These are phyloP conservation scores for Tranzscheliella williamsii DNA, from an alignment of 1,284 basidiomycete genomes.

Conservation along the genomic window DNA sequence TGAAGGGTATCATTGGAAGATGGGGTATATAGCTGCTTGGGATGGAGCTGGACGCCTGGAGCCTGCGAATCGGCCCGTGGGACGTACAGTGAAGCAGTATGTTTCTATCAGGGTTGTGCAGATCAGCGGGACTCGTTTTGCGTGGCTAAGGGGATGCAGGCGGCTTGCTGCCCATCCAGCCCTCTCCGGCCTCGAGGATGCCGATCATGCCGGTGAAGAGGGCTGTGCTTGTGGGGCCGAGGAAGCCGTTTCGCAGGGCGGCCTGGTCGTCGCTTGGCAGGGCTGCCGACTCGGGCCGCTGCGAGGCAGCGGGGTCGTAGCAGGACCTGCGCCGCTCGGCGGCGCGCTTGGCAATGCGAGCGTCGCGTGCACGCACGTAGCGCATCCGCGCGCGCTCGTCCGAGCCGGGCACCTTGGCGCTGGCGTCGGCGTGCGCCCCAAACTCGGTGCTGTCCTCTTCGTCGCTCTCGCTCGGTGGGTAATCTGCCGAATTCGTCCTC, in stretches of 20 bases:
- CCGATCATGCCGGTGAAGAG: conserved; percentile 50
- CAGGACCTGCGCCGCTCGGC: conserved; percentile 15
- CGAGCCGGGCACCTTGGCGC: conserved; percentile 11
- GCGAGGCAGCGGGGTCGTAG: conserved; percentile 2
- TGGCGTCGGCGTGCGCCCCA: conserved; percentile 9
- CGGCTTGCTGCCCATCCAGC: conserved; percentile 50
- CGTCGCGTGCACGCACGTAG: conserved; percentile 27
- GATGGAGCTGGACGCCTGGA: no score
- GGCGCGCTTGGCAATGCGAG: conserved; percentile 29
- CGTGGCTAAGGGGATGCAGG: no score
- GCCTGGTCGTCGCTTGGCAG: conserved; percentile 25
- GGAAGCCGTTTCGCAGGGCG: conserved; percentile 24
- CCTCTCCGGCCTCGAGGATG: conserved; percentile 52
- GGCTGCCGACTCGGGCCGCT: conserved; percentile 18
- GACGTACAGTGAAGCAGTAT: no score
- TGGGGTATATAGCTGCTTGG: no score
- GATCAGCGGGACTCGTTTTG: no score
- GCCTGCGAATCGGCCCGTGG: no score
- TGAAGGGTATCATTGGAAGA: no score
- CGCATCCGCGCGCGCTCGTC: conserved; percentile 26
- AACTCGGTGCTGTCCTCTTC: conserved; percentile 4
- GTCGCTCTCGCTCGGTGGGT: conserved; percentile 19
- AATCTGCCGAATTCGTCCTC: conserved; percentile 21
- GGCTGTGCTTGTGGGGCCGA: conserved; percentile 43
- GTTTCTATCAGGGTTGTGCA: no score